phyloP scores from a whole-genome alignment of 1,284 basidiomycete genomes.

The Ceratobasidium sp. region DNA sequence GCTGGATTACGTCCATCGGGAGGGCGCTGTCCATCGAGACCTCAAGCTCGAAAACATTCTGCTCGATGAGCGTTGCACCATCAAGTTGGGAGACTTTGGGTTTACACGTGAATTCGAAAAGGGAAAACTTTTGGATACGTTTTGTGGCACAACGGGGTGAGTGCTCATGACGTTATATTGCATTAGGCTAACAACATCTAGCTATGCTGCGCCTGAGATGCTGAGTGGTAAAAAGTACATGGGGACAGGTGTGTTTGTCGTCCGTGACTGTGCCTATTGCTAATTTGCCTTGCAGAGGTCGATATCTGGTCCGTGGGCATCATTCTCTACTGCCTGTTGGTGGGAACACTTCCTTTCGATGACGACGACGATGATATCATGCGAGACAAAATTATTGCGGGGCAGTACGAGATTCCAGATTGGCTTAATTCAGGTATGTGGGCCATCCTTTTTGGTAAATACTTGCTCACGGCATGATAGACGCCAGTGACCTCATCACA shows the following conservation, averaged over 20 bases:
- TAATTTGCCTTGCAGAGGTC: slow-evolving; percentile 66
- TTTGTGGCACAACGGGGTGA: slow-evolving; percentile 92
- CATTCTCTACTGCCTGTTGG: slow-evolving; percentile 92
- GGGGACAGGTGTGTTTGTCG: slow-evolving; percentile 72
- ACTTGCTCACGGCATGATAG: slow-evolving; percentile 53
- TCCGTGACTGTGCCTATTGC: slow-evolving; percentile 41
- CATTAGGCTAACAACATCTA: slow-evolving; percentile 37
- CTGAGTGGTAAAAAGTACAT: slow-evolving; percentile 86
- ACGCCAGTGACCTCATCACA: slow-evolving; percentile 80
- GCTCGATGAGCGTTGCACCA: slow-evolving; percentile 82
- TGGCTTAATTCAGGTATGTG: slow-evolving; percentile 83
- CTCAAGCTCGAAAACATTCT: slow-evolving; percentile 96
- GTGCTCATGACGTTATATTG: not conserved
- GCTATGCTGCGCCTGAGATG: slow-evolving; percentile 94
- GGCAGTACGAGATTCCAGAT: slow-evolving; percentile 89
- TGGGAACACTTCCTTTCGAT: slow-evolving; percentile 95
- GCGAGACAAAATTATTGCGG: slow-evolving; percentile 84
- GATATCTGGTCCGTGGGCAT: slow-evolving; percentile 98
- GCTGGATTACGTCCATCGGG: slow-evolving; percentile 87
- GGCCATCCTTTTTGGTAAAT: slow-evolving; percentile 12
- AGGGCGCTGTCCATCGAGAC: slow-evolving; percentile 94
- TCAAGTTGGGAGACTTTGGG: slow-evolving; percentile 95
- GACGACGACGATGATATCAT: slow-evolving; percentile 93
- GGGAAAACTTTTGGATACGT: slow-evolving; percentile 87
- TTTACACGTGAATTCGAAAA: slow-evolving; percentile 94